Evolutionary conservation across 306 rosid species (phyloP).

Genomic region (Trifolium pratense): DNA sequence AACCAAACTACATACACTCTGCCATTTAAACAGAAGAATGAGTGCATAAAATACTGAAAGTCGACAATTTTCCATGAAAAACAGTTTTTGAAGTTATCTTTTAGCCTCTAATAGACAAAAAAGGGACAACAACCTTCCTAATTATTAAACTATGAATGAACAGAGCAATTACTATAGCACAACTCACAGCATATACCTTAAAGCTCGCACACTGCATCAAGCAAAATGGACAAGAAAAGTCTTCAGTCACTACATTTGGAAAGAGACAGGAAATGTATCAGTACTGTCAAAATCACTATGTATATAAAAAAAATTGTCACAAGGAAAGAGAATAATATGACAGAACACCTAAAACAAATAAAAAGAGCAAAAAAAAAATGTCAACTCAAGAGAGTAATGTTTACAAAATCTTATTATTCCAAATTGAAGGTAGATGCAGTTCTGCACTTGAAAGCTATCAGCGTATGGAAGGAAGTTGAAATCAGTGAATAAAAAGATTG

Average conservation of each 20-base stretch:
- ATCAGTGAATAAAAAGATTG: background rate
- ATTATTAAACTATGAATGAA: constrained; percentile 31
- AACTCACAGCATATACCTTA: constrained; percentile 63
- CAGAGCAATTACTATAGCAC: constrained; percentile 22
- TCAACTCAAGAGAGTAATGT: background rate
- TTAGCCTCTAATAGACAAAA: constrained; percentile 33
- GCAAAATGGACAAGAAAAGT: constrained; percentile 94
- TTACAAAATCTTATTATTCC: constrained; percentile 28
- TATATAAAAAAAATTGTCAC: background rate
- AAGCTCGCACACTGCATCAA: constrained; percentile 87
- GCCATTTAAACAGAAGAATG: constrained; percentile 15
- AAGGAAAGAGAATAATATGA: constrained; percentile 7
- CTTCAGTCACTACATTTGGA: constrained; percentile 80
- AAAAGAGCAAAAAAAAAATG: constrained; percentile 25
- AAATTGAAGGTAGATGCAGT: constrained; percentile 26
- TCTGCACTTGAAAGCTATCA: constrained; percentile 19
- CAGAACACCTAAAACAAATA: constrained; percentile 23
- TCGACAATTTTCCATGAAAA: constrained; percentile 14
- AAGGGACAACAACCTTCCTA: constrained; percentile 18
- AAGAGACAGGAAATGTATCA: constrained; percentile 42
- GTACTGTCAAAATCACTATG: constrained; percentile 10
- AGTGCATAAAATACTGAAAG: constrained; percentile 14
- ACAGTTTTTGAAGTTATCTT: constrained; percentile 2
- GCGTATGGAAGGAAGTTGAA: background rate
- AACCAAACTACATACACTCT: constrained; percentile 2